phyloP scores from a whole-genome alignment of 768 basidiomycete species.

The Amanita pseudoporphyria region DNA sequence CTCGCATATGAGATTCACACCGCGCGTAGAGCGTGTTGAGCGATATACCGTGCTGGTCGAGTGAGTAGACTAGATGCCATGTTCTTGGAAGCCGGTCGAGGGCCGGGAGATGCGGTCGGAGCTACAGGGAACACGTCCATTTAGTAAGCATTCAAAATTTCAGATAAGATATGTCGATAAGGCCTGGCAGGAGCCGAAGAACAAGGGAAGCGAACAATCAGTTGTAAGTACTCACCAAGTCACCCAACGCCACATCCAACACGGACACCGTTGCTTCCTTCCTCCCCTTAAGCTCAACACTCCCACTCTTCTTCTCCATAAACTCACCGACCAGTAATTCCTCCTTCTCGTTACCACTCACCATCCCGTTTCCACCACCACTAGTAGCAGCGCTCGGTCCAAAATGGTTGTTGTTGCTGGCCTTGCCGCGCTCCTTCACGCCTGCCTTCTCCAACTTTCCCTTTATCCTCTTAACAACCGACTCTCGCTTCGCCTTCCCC shows the following conservation, averaged over 20 bases:
- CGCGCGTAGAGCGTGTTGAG: conserved; percentile 76
- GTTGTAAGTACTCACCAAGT: conserved; percentile 55
- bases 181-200: no score
- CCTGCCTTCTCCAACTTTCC: not conserved
- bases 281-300: conserved; percentile 44
- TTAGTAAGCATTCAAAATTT: no score
- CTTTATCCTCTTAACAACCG: conserved; percentile 1
- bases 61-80: conserved; percentile 80
- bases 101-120: conserved; percentile 65
- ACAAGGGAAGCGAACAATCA: not conserved
- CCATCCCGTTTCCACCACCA: no score
- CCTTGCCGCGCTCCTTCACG: no score
- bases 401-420: no score
- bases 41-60: conserved; percentile 94
- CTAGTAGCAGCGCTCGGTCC: no score
- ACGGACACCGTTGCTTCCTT: conserved; percentile 44
- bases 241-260: conserved; percentile 43
- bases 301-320: conserved; percentile 41
- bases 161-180: no score
- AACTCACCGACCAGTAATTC: no score
- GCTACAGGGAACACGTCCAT: no score
- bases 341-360: no score
- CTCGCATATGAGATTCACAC: conserved; percentile 34
- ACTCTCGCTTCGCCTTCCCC: not conserved
- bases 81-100: conserved; percentile 56